Percentiles rank a stretch among this genome's conserved stretches.
Evolutionary conservation across 2,329 filamentous ascomycete genomes (phyloP).

Genomic region (Colletotrichum magnum): DNA sequence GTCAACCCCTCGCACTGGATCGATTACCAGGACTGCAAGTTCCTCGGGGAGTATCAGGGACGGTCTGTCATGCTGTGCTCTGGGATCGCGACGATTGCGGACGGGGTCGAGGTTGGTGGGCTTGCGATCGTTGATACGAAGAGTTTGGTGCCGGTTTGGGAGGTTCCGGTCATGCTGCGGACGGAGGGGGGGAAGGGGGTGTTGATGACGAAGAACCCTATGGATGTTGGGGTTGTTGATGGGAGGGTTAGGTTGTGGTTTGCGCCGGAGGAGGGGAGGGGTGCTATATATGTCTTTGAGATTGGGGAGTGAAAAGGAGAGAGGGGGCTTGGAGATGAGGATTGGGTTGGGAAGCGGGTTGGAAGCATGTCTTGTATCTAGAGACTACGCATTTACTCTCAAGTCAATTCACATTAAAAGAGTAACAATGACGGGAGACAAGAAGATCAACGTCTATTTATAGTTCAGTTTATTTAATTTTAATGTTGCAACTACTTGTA

Average conservation of each 20-base stretch:
- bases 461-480: no score
- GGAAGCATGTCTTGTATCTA: no score
- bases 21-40: slow-evolving; percentile 68
- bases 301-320: slow-evolving; percentile 41
- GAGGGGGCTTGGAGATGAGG: neutral
- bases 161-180: slow-evolving; percentile 60
- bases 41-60: slow-evolving; percentile 57
- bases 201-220: slow-evolving; percentile 62
- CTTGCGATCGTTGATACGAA: slow-evolving; percentile 61
- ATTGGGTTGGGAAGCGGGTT: neutral
- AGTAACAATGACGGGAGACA: no score
- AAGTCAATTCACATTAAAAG: no score
- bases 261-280: slow-evolving; percentile 62
- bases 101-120: slow-evolving; percentile 56
- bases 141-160: slow-evolving; percentile 60
- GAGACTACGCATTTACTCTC: no score
- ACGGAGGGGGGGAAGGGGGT: slow-evolving; percentile 51
- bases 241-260: slow-evolving; percentile 62
- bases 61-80: slow-evolving; percentile 62
- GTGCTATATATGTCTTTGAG: slow-evolving; percentile 63
- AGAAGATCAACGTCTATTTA: no score
- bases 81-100: slow-evolving; percentile 56
- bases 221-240: slow-evolving; percentile 60
- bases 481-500: no score
- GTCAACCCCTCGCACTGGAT: slow-evolving; percentile 60